Conservation (phyloP, 2,329 filamentous ascomycete species). For the Arachnomyces sp. region DNA sequence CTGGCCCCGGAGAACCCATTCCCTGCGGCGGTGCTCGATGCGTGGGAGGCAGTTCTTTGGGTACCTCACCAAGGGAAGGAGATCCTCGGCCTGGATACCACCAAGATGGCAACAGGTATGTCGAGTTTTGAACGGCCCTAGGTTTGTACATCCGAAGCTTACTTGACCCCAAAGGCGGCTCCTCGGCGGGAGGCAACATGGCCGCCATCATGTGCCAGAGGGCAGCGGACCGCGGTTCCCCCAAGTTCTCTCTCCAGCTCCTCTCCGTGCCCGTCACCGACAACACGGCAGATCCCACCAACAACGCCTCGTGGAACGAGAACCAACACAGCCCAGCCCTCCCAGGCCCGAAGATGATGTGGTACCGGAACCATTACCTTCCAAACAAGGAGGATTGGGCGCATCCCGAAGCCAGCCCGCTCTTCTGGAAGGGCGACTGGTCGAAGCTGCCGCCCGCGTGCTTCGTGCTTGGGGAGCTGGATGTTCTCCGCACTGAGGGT, state of each 20-base stretch:
- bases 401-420: slow-evolving; percentile 48
- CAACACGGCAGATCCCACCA: slow-evolving; percentile 45
- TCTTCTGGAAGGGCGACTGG: slow-evolving; percentile 47
- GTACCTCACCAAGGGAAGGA: slow-evolving; percentile 14
- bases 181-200: slow-evolving; percentile 48
- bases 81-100: slow-evolving; percentile 34
- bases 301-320: slow-evolving; percentile 42
- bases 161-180: slow-evolving; percentile 38
- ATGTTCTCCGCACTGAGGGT: slow-evolving; percentile 51
- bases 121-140: slow-evolving; percentile 3
- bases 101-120: slow-evolving; percentile 30
- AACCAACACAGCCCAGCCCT: slow-evolving; percentile 48
- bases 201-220: slow-evolving; percentile 49
- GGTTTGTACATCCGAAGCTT: slow-evolving; percentile 17
- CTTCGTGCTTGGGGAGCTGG: slow-evolving; percentile 49
- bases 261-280: slow-evolving; percentile 53
- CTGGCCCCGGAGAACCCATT: slow-evolving; percentile 52
- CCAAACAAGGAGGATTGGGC: slow-evolving; percentile 40
- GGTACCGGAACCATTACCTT: slow-evolving; percentile 54
- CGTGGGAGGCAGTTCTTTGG: slow-evolving; percentile 51
- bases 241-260: slow-evolving; percentile 42
- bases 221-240: slow-evolving; percentile 31
- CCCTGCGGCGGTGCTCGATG: slow-evolving; percentile 51
- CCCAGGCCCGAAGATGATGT: slow-evolving; percentile 52
- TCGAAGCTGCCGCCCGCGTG: slow-evolving; percentile 43